Base-by-base conservation (phyloP, 495 filamentous ascomycete genomes). In the Thermochaetoides thermophila region DNA sequence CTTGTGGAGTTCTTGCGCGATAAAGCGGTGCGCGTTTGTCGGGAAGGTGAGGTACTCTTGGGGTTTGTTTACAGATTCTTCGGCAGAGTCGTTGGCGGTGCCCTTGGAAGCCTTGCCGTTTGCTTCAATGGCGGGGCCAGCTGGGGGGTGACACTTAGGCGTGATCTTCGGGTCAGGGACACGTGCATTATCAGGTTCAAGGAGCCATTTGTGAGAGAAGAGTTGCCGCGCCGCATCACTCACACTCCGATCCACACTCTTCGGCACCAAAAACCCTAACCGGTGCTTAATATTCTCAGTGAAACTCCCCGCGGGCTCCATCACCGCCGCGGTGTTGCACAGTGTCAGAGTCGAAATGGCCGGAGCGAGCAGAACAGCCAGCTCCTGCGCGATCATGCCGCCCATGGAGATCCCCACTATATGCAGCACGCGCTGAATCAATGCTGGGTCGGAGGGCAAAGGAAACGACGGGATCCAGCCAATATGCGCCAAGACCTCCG, bases 301-400 rank as follows among this genome's bases (percentile, higher is more conserved):
- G 37, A 61, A 68, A 22, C 53, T 42, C 17, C 49, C 62, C n/a
- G 59, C 63, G 55, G 74, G 78, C 36, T 82, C 70, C 25, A 89
- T 65, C 7, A 60, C 56, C 3, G 83, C 73, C 7, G 78, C 80
- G 3, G 84, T 87, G 45, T 76, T 78, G 41, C 81, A 51, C 5
- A 92, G 67, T 11, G 63, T 71, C 22, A 92, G 52, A 10, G 72
- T 73, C 15, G 64, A 65, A 31, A 91, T 63, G 14, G 74, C 60
- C 2, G 62, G 42, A 1, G 82, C 78, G 24, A 73, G 70, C 3
- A 74, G 58, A 35, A 63, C 63, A 12, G 69, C 78, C 25, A 82
- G 44, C 52, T 92, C 84, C 56, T 91, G 84, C 10, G 78, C 74
- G 48, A 92, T 89, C 84, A 92, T 91, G 42, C 84, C 81, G 35